phyloP scores from a whole-genome alignment of 768 basidiomycete species.

The Cystofilobasidium macerans region DNA sequence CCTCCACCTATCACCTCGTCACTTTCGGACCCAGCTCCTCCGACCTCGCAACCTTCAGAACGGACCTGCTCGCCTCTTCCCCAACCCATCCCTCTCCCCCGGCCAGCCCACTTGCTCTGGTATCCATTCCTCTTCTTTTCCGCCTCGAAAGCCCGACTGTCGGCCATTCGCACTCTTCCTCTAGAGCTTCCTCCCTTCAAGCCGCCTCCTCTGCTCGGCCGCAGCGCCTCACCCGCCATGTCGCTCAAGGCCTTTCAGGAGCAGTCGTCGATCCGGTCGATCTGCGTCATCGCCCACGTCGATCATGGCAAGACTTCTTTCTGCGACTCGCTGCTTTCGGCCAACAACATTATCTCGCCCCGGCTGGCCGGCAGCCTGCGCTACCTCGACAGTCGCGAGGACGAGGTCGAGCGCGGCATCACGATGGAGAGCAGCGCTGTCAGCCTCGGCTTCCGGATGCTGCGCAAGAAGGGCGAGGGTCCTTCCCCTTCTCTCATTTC shows the following conservation, averaged over 20 bases:
- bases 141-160: no score
- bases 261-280: slow-evolving; percentile 24
- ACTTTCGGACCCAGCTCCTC: no score
- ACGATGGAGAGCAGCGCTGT: slow-evolving; percentile 97
- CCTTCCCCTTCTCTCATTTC: no score
- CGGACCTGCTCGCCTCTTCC: no score
- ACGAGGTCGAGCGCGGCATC: slow-evolving; percentile 94
- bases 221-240: not conserved
- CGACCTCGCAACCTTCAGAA: no score
- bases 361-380: slow-evolving; percentile 92
- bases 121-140: no score
- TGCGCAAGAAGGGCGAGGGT: slow-evolving; percentile 31
- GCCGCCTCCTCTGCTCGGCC: not conserved
- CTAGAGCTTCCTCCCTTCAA: not conserved
- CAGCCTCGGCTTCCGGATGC: slow-evolving; percentile 26
- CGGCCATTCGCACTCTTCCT: not conserved
- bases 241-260: slow-evolving; percentile 23
- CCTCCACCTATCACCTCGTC: no score
- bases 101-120: no score
- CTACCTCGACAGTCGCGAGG: slow-evolving; percentile 88
- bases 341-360: slow-evolving; percentile 92
- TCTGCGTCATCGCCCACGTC: slow-evolving; percentile 27
- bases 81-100: no score
- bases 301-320: slow-evolving; percentile 67
- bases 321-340: slow-evolving; percentile 88